Base-by-base conservation (phyloP, 192 early-diverging fungal species). In the Endogone sp. region DNA sequence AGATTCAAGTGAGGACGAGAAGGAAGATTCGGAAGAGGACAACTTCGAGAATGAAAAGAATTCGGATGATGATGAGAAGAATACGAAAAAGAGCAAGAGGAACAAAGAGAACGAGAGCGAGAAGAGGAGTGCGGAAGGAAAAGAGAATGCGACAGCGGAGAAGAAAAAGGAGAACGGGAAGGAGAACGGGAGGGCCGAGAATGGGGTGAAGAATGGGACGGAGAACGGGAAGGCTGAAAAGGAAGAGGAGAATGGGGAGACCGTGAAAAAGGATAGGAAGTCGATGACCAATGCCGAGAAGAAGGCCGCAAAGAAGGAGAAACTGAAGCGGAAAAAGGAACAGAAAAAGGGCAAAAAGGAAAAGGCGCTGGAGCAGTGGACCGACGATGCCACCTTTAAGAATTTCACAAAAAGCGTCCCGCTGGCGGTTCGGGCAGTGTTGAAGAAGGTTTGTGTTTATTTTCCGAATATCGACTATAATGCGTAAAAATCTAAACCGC, bases 331-430 rank as follows among this genome's bases (percentile, higher is more conserved):
- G 13, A 44, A 44, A 49, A 49, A 49, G 37, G 37, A 6, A 59
- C 65, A 71, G 49, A 66, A 75, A 3, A 65, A 72, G 61, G 63
- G 66, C 32, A 56, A 70, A 23, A 66, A 66, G 22, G 29, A 60
- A 16, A 74, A 79, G 13, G 71, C 73, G 64, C 49, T 73, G 60
- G 71, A 75, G 23, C 69, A 75, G 25, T 69, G 72, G 75, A 66
- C 64, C 57, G 60, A 65, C 9, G 73, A 74, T 4, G 68, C 68
- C 23, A 25, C 66, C 21, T n/a, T 27, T 23, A 60, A 61, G 21
- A 59, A 70, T 37, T 31, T 65, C 10, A 2, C 26, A 23, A 31
- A 67, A 23, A 67, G 59, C 27, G 59, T 67, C 4, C 31, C 44
- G 13, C 31, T 67, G 26, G 65, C 65, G 3, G 32, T 67, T 10